These are phyloP conservation scores for Curvularia sp. DNA, from an alignment of 2,329 filamentous ascomycete genomes.

Conservation along the genomic window DNA sequence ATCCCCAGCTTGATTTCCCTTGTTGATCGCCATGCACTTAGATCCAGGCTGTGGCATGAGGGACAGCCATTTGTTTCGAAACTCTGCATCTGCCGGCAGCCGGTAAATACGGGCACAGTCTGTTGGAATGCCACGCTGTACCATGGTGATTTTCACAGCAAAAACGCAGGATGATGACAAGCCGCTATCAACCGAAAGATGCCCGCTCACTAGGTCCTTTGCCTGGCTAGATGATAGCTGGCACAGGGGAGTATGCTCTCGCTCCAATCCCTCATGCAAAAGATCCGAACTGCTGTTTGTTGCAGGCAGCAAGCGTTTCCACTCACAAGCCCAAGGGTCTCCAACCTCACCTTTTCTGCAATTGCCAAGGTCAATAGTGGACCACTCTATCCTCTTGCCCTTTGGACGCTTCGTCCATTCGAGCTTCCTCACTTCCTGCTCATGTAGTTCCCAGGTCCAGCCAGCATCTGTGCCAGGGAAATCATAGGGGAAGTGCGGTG, in stretches of 20 bases:
- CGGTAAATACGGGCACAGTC: slow-evolving; percentile 85
- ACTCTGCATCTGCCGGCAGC: slow-evolving; percentile 67
- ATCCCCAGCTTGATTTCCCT: slow-evolving; percentile 24
- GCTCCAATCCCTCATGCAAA: slow-evolving; percentile 13
- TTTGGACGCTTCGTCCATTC: slow-evolving; percentile 81
- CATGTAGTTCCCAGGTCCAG: slow-evolving; percentile 74
- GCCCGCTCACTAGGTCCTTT: slow-evolving; percentile 39
- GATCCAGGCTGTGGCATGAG: slow-evolving; percentile 55
- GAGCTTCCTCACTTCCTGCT: slow-evolving; percentile 65
- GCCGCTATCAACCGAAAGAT: slow-evolving; percentile 1
- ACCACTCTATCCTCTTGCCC: slow-evolving; percentile 79
- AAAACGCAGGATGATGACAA: slow-evolving; percentile 51
- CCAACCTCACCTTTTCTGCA: slow-evolving; percentile 83
- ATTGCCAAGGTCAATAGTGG: slow-evolving; percentile 74
- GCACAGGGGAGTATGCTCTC: slow-evolving; percentile 31
- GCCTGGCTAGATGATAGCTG: slow-evolving; percentile 32
- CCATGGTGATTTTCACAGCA: slow-evolving; percentile 71
- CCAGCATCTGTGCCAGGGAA: slow-evolving; percentile 81
- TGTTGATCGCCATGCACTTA: slow-evolving; percentile 21
- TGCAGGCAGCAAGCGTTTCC: slow-evolving; percentile 68
- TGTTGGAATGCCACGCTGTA: slow-evolving; percentile 73
- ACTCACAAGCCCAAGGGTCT: slow-evolving; percentile 82
- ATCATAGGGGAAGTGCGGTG: slow-evolving; percentile 87
- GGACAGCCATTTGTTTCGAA: slow-evolving; percentile 76
- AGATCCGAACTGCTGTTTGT: not conserved